Evolutionary conservation across 108 stramenopile species (phyloP).

Genomic region (Nannochloropsis granulata): DNA sequence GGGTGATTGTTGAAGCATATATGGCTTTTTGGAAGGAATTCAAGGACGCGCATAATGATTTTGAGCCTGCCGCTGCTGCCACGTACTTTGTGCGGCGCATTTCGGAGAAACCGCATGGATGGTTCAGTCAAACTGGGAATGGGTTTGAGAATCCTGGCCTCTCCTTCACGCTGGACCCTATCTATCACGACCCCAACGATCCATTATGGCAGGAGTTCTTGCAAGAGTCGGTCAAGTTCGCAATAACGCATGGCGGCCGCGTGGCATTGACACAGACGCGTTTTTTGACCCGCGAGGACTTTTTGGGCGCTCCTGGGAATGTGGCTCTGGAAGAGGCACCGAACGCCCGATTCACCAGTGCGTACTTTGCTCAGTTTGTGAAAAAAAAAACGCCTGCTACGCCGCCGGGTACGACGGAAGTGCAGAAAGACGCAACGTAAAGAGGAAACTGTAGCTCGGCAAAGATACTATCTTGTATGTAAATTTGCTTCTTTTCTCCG

Average conservation of each 20-base stretch:
- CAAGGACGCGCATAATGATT: not conserved
- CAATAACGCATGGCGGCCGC: not conserved
- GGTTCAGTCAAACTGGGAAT: not conserved
- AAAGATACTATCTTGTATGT: too few relatives aligned
- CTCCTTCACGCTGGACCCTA: not conserved
- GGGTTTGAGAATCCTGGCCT: not conserved
- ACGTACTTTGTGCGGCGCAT: not conserved
- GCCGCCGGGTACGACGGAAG: not conserved
- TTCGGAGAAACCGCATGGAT: not conserved
- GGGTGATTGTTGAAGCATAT: not conserved
- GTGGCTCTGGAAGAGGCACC: not conserved
- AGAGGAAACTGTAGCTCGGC: too few relatives aligned
- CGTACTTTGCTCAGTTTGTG: not conserved
- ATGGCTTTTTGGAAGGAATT: not conserved
- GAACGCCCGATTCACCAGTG: not conserved
- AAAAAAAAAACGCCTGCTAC: not conserved
- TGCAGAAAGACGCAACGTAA: too few relatives aligned
- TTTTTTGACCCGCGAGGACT: not conserved
- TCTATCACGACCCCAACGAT: not conserved
- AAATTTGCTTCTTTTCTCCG: too few relatives aligned
- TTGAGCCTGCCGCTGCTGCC: not conserved
- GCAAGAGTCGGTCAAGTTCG: not conserved
- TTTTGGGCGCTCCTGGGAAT: not conserved
- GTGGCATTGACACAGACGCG: not conserved
- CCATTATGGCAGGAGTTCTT: not conserved